Conservation (phyloP, 2,329 filamentous ascomycete species). For the Coniochaeta sp. region DNA sequence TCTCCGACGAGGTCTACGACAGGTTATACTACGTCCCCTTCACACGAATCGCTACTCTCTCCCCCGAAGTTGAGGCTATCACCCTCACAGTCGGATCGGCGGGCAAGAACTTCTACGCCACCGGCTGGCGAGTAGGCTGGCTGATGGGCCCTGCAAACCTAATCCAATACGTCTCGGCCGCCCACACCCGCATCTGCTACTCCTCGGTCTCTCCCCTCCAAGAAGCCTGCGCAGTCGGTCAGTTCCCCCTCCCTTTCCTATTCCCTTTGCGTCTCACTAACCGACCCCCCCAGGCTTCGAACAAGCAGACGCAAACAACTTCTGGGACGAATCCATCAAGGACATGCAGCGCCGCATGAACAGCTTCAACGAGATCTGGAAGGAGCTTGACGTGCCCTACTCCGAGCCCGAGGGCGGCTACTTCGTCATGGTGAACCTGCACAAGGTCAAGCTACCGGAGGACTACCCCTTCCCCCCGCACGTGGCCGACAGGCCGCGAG, state of each 20-base stretch:
- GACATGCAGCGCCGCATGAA: constrained; percentile 90
- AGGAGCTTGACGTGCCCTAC: constrained; percentile 70
- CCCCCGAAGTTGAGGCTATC: constrained; percentile 75
- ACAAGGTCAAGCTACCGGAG: constrained; percentile 73
- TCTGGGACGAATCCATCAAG: constrained; percentile 75
- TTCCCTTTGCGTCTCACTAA: neutral
- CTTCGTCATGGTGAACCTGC: constrained; percentile 90
- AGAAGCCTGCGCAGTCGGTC: constrained; percentile 79
- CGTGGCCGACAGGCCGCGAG: constrained; percentile 74
- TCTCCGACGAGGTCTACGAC: constrained; percentile 89
- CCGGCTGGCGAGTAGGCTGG: constrained; percentile 92
- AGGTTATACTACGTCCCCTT: constrained; percentile 91
- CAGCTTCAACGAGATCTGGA: constrained; percentile 74
- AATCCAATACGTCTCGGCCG: constrained; percentile 85
- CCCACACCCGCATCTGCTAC: constrained; percentile 93
- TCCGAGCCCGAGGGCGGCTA: constrained; percentile 93
- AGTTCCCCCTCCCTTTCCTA: no score
- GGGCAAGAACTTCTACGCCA: constrained; percentile 96
- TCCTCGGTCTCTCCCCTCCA: constrained; percentile 86
- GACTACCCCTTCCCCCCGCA: constrained; percentile 84
- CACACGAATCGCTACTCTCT: constrained; percentile 81
- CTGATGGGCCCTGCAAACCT: constrained; percentile 80
- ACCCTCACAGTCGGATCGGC: constrained; percentile 90
- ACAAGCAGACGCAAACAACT: constrained; percentile 72
- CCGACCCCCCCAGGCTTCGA: constrained; percentile 54